Conservation (phyloP, 805 yeast genomes). For the Metahyphopichia silvanorum region DNA sequence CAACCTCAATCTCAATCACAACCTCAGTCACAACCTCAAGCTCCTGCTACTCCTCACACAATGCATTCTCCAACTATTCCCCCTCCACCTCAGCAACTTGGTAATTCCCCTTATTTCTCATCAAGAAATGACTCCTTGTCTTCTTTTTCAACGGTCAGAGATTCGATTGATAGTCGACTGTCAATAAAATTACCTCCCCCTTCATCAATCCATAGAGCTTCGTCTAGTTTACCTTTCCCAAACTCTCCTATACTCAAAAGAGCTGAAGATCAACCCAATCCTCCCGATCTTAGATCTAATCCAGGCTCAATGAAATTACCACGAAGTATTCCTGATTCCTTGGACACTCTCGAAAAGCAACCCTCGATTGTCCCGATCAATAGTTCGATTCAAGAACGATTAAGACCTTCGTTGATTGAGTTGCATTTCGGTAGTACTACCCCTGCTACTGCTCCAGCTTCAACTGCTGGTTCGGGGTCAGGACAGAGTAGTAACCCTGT, state of each 20-base stretch:
- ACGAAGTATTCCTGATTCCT: constrained; percentile 9
- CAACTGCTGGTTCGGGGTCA: background rate
- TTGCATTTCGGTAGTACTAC: constrained; percentile 16
- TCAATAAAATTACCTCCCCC: constrained; percentile 18
- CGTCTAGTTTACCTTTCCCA: constrained; percentile 6
- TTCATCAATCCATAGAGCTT: constrained; percentile 13
- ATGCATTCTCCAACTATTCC: constrained; percentile 4
- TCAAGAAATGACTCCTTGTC: constrained; percentile 4
- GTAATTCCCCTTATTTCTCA: constrained; percentile 2
- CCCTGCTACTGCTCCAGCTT: constrained; percentile 3
- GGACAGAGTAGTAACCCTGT: constrained; percentile 1
- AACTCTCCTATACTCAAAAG: constrained; percentile 1
- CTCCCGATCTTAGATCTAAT: background rate
- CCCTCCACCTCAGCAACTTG: constrained; percentile 2
- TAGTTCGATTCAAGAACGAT: constrained; percentile 20
- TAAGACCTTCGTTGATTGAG: constrained; percentile 36
- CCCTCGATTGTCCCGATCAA: constrained; percentile 15
- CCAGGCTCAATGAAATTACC: constrained; percentile 6
- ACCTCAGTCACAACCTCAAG: constrained; percentile 7
- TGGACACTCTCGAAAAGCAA: constrained; percentile 7
- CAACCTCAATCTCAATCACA: constrained; percentile 5
- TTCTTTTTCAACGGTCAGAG: constrained; percentile 2
- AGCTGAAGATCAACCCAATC: background rate
- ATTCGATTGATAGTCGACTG: constrained; percentile 5
- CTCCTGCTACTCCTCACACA: constrained; percentile 5